Evolutionary conservation across 2,329 filamentous ascomycete genomes (phyloP).

Genomic region (Colletotrichum tropicicola): DNA sequence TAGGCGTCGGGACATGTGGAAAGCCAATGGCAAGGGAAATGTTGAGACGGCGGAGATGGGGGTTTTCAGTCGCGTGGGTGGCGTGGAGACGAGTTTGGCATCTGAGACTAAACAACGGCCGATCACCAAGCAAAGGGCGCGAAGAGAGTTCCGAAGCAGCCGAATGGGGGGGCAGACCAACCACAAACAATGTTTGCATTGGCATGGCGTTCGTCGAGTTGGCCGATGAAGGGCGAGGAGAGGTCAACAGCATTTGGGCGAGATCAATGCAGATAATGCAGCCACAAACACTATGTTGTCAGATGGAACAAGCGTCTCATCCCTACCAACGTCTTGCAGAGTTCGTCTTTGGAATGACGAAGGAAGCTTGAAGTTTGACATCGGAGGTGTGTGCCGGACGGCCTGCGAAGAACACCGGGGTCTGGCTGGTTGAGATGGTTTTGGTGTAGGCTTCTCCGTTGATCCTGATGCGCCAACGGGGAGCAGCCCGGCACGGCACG

Average conservation of each 20-base stretch:
- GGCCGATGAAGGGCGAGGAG: background rate
- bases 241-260: background rate
- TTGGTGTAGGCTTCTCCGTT: background rate
- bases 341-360: slow-evolving; percentile 25
- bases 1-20: background rate
- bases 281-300: slow-evolving; percentile 2
- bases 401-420: background rate
- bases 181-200: slow-evolving; percentile 23
- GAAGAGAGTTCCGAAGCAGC: slow-evolving; percentile 26
- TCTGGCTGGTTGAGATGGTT: background rate
- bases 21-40: too few relatives aligned
- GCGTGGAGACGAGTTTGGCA: slow-evolving; percentile 29
- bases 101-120: slow-evolving; percentile 27
- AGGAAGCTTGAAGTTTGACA: slow-evolving; percentile 23
- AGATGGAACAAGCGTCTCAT: background rate
- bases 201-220: slow-evolving; percentile 19
- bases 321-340: slow-evolving; percentile 8
- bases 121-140: slow-evolving; percentile 26
- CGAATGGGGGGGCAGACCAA: slow-evolving; percentile 20
- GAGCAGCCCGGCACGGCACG: background rate
- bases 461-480: background rate
- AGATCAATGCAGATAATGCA: slow-evolving; percentile 29
- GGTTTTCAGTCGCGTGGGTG: background rate
- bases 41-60: background rate
- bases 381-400: slow-evolving; percentile 6